Evolutionary conservation across 2,329 filamentous ascomycete species (phyloP), one percentile per base, ranked within the genome.

Genomic region (Fusarium avenaceum): DNA sequence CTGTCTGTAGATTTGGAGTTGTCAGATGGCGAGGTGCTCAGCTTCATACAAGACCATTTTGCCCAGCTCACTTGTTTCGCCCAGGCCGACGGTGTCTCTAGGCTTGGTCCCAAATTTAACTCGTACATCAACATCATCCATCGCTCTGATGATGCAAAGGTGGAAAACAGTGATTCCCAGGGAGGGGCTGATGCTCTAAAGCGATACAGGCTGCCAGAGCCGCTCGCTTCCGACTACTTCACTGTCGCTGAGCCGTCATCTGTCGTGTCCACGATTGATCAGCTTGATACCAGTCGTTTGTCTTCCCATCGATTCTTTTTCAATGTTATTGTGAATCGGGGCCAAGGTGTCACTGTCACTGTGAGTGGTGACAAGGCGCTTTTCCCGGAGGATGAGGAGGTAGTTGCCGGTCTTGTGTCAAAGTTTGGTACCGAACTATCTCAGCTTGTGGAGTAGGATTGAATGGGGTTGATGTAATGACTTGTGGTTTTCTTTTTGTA

Each of bases 81-180:
- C 0, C 64, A 67, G 14, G 11, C 51, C 3, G 51, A 64, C 14
- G 35, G 14, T 2, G 9, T 19, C 8, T 30, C 13, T 1, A 19
- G 32, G 17, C 2, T 24, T 4, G 15, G 20, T 3, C 42, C 64
- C 0, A 39, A 1, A 7, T 67, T 64, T 22, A 67, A 67, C 13
- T 59, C 64, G 0, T 46, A 64, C 4, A 20, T 67, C 20, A 67
- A 67, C 33, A 64, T 67, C 11, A 40, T 67, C 2, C 24, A 58
- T 19, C 57, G 28, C 3, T 17, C 3, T 1, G 48, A 43, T 13
- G 1, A 10, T 7, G 6, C 4, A 1, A 1, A 4, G 0, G 0
- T n/a, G 1, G 7, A 20, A 6, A 14, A 10, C 2, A 24, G 3
- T 1, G 5, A 3, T 2, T 2, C 9, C 3, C 6, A 7, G 1